Evolutionary conservation across 306 rosid genomes (phyloP).

Genomic region (Prunus kanzakura): DNA sequence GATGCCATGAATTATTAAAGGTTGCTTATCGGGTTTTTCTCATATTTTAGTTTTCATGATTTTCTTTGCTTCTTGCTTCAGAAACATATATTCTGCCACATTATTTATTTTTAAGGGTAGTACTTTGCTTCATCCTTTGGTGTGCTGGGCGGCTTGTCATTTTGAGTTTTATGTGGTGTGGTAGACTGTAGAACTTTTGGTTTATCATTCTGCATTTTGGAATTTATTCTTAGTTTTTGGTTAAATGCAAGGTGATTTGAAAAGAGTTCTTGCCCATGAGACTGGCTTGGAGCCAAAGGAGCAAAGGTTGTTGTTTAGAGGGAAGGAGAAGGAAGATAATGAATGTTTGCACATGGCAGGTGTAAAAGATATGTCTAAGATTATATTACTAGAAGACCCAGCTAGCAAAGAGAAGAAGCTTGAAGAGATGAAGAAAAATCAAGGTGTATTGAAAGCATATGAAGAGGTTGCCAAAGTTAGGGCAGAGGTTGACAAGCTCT

Average conservation of each 20-base stretch:
- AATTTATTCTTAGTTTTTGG: conserved; percentile 16
- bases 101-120: not conserved
- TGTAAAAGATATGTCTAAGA: conserved; percentile 58
- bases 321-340: conserved; percentile 66
- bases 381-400: conserved; percentile 68
- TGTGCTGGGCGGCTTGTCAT: conserved; percentile 14
- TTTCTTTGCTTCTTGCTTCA: not conserved
- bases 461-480: conserved; percentile 45
- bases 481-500: conserved; percentile 55
- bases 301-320: conserved; percentile 60
- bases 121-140: conserved; percentile 12
- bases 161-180: not conserved
- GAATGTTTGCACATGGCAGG: conserved; percentile 69
- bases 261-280: conserved; percentile 42
- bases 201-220: conserved; percentile 4
- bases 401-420: conserved; percentile 66
- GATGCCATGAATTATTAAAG: not conserved
- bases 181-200: not conserved
- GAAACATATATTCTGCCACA: not conserved
- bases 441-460: conserved; percentile 32
- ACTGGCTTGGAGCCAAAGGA: conserved; percentile 62
- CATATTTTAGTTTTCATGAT: conserved; percentile 4
- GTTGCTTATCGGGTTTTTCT: not conserved
- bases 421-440: conserved; percentile 45
- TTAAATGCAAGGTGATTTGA: conserved; percentile 55